Percentiles rank a stretch among this genome's conserved stretches.
Evolutionary conservation across 129 eudicot genomes (phyloP).

Genomic region (Pulicaria dysenterica): DNA sequence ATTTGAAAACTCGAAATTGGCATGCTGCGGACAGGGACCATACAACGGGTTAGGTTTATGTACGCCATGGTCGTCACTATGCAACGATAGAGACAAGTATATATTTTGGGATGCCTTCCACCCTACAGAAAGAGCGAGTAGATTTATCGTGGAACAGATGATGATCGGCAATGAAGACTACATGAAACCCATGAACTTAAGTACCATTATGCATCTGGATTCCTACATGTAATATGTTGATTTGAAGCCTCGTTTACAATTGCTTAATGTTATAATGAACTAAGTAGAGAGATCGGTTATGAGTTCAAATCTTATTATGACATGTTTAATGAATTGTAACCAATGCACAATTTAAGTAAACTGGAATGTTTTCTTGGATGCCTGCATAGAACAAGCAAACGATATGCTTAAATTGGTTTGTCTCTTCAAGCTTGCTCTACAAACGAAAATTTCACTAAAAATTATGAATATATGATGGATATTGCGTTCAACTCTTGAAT

Average conservation of each 20-base stretch:
- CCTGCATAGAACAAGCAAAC: too few relatives aligned
- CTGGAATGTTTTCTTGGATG: too few relatives aligned
- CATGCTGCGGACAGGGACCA: conserved; percentile 80
- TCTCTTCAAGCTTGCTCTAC: too few relatives aligned
- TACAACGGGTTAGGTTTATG: conserved; percentile 59
- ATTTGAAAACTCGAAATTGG: conserved; percentile 52
- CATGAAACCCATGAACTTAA: conserved; percentile 72
- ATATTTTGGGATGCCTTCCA: conserved; percentile 73
- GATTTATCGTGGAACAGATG: conserved; percentile 47
- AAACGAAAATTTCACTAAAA: too few relatives aligned
- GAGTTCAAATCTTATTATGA: neutral
- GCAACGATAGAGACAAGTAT: conserved; percentile 48
- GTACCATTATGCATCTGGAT: conserved; percentile 51
- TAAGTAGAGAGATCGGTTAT: too few relatives aligned
- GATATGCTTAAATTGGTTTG: too few relatives aligned
- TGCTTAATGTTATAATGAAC: neutral
- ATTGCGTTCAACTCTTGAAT: too few relatives aligned
- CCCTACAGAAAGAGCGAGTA: conserved; percentile 58
- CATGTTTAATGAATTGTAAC: neutral
- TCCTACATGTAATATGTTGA: conserved; percentile 18
- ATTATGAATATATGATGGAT: too few relatives aligned
- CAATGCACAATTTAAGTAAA: neutral
- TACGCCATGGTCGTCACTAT: conserved; percentile 42
- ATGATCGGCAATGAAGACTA: conserved; percentile 36
- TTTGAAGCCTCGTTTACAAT: neutral